Percentiles rank a stretch among this genome's conserved stretches.
phyloP scores from a whole-genome alignment of 192 early-diverging fungal genomes.

The Mortierella claussenii region DNA sequence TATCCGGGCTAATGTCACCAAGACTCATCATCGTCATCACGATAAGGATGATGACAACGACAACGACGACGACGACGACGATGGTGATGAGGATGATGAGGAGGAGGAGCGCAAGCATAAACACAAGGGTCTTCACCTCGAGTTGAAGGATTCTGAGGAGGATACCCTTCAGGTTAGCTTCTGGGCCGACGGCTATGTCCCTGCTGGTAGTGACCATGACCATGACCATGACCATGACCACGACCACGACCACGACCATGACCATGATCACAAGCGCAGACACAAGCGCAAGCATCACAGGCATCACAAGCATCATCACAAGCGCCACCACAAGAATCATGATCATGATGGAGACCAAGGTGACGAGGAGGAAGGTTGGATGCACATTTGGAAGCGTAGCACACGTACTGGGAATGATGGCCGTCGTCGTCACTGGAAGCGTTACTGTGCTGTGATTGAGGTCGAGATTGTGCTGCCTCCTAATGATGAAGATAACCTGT shows the following conservation, averaged over 20 bases:
- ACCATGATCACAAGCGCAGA: slow-evolving; percentile 11
- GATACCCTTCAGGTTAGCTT: slow-evolving; percentile 16
- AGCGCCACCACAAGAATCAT: slow-evolving; percentile 20
- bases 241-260: neutral
- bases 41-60: slow-evolving; percentile 26
- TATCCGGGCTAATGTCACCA: slow-evolving; percentile 40
- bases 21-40: slow-evolving; percentile 6
- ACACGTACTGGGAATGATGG: neutral
- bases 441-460: slow-evolving; percentile 25
- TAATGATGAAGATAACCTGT: neutral
- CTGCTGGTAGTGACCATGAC: neutral
- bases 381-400: neutral
- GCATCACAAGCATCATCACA: slow-evolving; percentile 27
- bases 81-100: slow-evolving; percentile 5
- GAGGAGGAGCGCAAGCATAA: neutral
- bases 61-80: slow-evolving; percentile 7
- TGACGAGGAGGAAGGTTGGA: neutral
- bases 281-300: slow-evolving; percentile 8
- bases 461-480: slow-evolving; percentile 27
- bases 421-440: neutral
- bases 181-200: slow-evolving; percentile 32
- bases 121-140: slow-evolving; percentile 26
- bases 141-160: slow-evolving; percentile 8
- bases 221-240: slow-evolving; percentile 3
- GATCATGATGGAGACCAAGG: neutral